Base-by-base conservation (phyloP, 2,329 filamentous ascomycete species). In the Fusarium paranaense region DNA sequence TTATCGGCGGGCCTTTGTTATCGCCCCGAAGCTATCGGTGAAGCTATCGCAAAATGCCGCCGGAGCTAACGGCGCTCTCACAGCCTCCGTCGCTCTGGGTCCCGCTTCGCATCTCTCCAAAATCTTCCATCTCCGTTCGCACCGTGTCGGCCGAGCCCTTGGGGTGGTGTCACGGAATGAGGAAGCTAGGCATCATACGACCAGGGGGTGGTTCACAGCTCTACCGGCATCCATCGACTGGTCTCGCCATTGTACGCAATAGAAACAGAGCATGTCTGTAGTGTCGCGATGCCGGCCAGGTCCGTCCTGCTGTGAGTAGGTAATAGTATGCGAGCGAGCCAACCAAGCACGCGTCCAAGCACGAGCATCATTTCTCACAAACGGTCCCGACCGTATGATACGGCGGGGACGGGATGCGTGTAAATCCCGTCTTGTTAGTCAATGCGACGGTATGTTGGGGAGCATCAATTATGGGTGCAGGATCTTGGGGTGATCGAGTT, bases 241-340 rank as follows among this genome's bases (percentile, higher is more conserved):
- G 45, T 40, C 58, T 47, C 58, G 38, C 58, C 58, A 60, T 52
- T 52, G 47, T 52, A 52, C 27, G 47, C 47, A 60, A 40, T 33
- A 32, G 40, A 61, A 33, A 35, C 47, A 50, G 22, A 50, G 14
- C 16, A 50, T 45, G 27, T 30, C 32, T 27, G 25, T 20, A 25
- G 35, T 64, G 62, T 61, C 42, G 45, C 64, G 45, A 70, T 61
- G 37, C 32, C 71, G 70, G 71, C 27, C 42, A 47, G 47, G 50
- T 32, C 66, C 71, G 54, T 50, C 42, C 54, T 60, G 38, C 62
- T 67, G 37, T 61, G 25, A 54, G 58, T 58, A 27, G 27, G 25
- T 30, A 32, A 52, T 27, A 52, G 47, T 52, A 13, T 30, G 47
- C 47, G 16, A 52, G 25, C 20, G 40, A 45, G 20, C 18, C 6